Conservation (phyloP, 805 yeast species). For the Saccharomycopsis sp. region DNA sequence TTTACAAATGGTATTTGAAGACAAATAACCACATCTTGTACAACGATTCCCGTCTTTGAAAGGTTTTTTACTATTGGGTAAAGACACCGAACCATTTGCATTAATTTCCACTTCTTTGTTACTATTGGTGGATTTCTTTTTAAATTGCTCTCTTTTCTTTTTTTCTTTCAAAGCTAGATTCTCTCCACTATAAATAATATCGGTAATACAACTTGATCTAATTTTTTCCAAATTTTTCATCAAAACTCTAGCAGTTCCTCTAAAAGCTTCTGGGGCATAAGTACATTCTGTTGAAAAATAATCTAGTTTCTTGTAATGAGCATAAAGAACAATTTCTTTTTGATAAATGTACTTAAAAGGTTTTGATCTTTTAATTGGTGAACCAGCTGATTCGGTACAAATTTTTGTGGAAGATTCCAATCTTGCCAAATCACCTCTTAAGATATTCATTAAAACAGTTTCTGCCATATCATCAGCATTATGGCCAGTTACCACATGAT, state of each 20-base stretch:
- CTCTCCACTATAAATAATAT: constrained; percentile 91
- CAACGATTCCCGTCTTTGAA: constrained; percentile 65
- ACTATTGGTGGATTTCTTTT: constrained; percentile 21
- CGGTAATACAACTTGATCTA: constrained; percentile 88
- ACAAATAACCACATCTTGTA: constrained; percentile 82
- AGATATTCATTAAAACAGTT: constrained; percentile 86
- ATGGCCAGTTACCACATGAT: constrained; percentile 95
- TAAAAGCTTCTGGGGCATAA: constrained; percentile 96
- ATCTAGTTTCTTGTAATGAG: constrained; percentile 90
- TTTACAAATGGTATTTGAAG: constrained; percentile 82
- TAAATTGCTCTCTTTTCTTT: constrained; percentile 28
- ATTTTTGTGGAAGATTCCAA: constrained; percentile 81
- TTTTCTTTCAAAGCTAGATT: constrained; percentile 54
- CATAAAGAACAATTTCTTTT: constrained; percentile 93
- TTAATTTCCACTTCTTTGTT: constrained; percentile 33
- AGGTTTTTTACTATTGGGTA: constrained; percentile 26
- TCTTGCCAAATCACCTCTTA: constrained; percentile 94
- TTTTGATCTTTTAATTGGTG: constrained; percentile 84
- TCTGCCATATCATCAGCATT: constrained; percentile 99
- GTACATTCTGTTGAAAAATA: constrained; percentile 97
- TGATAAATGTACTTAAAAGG: constrained; percentile 95
- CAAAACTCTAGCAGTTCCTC: constrained; percentile 93
- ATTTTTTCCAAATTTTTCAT: constrained; percentile 85
- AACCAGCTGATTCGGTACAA: constrained; percentile 70
- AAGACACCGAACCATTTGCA: constrained; percentile 51